Percentiles rank a stretch among this genome's conserved stretches.
These are phyloP conservation scores for Maudiozyma pseudohumilis DNA, from an alignment of 805 yeast genomes.

Conservation along the genomic window DNA sequence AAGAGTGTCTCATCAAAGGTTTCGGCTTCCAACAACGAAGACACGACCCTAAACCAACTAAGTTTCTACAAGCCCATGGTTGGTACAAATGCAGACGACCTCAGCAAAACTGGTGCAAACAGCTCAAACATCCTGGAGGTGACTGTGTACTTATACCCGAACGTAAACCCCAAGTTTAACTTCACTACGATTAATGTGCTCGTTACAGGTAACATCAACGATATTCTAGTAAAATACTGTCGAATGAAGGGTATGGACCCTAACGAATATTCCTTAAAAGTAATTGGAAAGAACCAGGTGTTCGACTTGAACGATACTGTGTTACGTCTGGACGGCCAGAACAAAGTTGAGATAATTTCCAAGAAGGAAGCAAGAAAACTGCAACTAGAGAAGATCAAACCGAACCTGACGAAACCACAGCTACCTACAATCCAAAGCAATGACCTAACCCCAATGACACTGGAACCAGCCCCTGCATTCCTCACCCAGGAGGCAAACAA, in stretches of 20 bases:
- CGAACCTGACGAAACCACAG: conserved; percentile 20
- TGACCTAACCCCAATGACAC: conserved; percentile 27
- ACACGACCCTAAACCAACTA: conserved; percentile 22
- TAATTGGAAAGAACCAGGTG: conserved; percentile 23
- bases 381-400: conserved; percentile 26
- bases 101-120: conserved; percentile 11
- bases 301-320: conserved; percentile 34
- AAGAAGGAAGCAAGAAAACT: conserved; percentile 33
- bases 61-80: conserved; percentile 33
- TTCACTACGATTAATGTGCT: conserved; percentile 25
- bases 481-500: conserved; percentile 11
- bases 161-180: conserved; percentile 20
- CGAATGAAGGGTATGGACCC: conserved; percentile 29
- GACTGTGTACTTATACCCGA: conserved; percentile 30
- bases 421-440: conserved; percentile 29
- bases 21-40: conserved; percentile 6
- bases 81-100: conserved; percentile 18
- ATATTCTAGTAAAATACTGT: conserved; percentile 30
- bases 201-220: conserved; percentile 30
- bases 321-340: conserved; percentile 33
- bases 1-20: conserved; percentile 2
- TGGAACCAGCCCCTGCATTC: conserved; percentile 18
- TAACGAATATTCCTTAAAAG: conserved; percentile 29
- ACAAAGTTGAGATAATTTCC: conserved; percentile 35
- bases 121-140: conserved; percentile 23